Base-by-base conservation (phyloP, 805 yeast species). In the Nematodospora valgi region DNA sequence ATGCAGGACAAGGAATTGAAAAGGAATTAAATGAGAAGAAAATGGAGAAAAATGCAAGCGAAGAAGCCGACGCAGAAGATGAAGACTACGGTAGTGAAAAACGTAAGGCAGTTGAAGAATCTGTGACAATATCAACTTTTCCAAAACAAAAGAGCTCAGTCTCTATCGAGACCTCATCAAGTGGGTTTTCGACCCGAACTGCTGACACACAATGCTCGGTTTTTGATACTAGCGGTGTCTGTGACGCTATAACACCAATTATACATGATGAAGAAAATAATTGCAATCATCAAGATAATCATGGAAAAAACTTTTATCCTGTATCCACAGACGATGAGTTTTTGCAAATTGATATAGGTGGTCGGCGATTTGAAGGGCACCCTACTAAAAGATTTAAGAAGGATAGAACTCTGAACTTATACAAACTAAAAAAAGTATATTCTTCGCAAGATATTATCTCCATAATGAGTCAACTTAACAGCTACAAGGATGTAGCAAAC, bases 251-350 rank as follows among this genome's bases (percentile, higher is more conserved):
- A 11, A 9, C 34, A 4, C 24, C 6, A 16, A 13, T 6, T 19
- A 4, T 17, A 6, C 19, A 27, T 32, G 14, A 16, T 15, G 21
- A 18, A 11, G 35, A 31, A 5, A 23, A 22, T 14, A 17, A 17
- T 7, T 11, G 21, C 4, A n/a, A 24, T 10, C 3, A 13, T 27
- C 18, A 25, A 17, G 46, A 42, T 30, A 32, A 39, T 17, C 40
- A 42, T 27, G 46, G 43, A 6, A 27, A 32, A 15, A 42, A 42
- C 17, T 42, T 39, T 30, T 34, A 37, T 28, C 43, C 43, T 4
- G 39, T 35, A n/a, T 14, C 14, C 5, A 23, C 15, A 10, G 18
- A 30, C 13, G 27, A 34, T n/a, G 37, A 43, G 12, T 30, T 27
- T 7, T 13, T 32, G 8, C 23, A 30, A 14, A 35, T 38, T 20